These are phyloP conservation scores for Strigomonas galati DNA, from an alignment of 208 protist species.

Conservation along the genomic window DNA sequence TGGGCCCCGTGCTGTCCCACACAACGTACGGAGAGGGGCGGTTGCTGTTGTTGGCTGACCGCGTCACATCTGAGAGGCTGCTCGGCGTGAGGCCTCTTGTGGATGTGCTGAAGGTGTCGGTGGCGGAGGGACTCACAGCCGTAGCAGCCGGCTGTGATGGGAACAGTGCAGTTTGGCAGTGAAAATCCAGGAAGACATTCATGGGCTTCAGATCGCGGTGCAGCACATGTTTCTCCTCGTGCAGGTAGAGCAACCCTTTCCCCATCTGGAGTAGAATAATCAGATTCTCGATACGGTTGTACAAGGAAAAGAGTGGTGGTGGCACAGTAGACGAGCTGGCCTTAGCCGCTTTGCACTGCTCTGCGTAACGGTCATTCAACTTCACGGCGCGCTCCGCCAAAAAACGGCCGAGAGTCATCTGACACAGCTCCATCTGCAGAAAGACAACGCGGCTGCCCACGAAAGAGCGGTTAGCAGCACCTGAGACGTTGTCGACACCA, in stretches of 20 bases:
- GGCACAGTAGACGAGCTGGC: too few relatives aligned
- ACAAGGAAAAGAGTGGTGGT: slow-evolving; percentile 6
- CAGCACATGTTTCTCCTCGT: slow-evolving; percentile 43
- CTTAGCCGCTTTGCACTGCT: too few relatives aligned
- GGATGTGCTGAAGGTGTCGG: background rate
- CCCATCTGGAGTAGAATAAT: slow-evolving; percentile 70
- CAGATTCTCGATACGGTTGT: slow-evolving; percentile 60
- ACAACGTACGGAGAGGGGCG: too few relatives aligned
- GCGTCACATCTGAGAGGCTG: too few relatives aligned
- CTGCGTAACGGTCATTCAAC: slow-evolving; percentile 33
- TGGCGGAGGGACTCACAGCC: background rate
- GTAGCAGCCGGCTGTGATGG: slow-evolving; percentile 7
- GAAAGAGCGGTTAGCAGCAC: slow-evolving; percentile 16
- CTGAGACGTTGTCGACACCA: background rate
- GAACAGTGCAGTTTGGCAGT: slow-evolving; percentile 32
- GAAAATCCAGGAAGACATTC: slow-evolving; percentile 84
- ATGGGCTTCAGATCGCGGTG: slow-evolving; percentile 87
- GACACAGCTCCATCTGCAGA: slow-evolving; percentile 86
- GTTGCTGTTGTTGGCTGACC: too few relatives aligned
- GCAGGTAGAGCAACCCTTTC: slow-evolving; percentile 62
- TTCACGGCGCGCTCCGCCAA: slow-evolving; percentile 22
- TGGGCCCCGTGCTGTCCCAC: too few relatives aligned
- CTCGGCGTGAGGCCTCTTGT: background rate
- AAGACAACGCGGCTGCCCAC: slow-evolving; percentile 66
- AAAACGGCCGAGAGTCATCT: slow-evolving; percentile 52